phyloP scores from a whole-genome alignment of 73 alveolate genomes.

The Paramecium pentaurelia region DNA sequence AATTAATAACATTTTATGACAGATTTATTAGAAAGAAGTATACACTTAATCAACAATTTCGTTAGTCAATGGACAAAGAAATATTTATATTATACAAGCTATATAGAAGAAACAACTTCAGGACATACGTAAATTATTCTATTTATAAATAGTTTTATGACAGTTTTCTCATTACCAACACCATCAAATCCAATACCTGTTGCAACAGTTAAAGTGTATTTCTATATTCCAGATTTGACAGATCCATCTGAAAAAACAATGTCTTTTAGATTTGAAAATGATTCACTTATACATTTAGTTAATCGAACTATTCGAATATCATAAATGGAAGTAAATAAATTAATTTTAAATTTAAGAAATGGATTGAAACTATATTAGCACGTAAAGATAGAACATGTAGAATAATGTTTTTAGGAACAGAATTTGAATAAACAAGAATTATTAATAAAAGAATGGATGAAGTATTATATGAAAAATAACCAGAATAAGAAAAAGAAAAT shows the following conservation, averaged over 20 bases:
- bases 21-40: slow-evolving; percentile 32
- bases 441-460: slow-evolving; percentile 49
- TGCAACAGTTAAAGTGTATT: slow-evolving; percentile 80
- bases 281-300: slow-evolving; percentile 67
- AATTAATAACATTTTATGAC: background rate
- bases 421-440: slow-evolving; percentile 57
- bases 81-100: slow-evolving; percentile 46
- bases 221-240: slow-evolving; percentile 68
- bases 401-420: slow-evolving; percentile 58
- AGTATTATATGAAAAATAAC: slow-evolving; percentile 9
- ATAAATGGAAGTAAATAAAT: slow-evolving; percentile 64
- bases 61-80: slow-evolving; percentile 55
- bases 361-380: slow-evolving; percentile 54
- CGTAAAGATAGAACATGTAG: slow-evolving; percentile 52
- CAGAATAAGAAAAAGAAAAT: slow-evolving; percentile 23
- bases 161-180: slow-evolving; percentile 76
- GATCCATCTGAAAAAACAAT: slow-evolving; percentile 66
- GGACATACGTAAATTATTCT: slow-evolving; percentile 11
- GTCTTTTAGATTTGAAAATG: slow-evolving; percentile 76
- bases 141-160: slow-evolving; percentile 33
- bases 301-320: slow-evolving; percentile 73
- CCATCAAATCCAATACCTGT: slow-evolving; percentile 76
- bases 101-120: slow-evolving; percentile 3
- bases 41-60: slow-evolving; percentile 42
- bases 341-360: background rate